phyloP scores from a whole-genome alignment of 192 early-diverging fungal species.

The Backusella circina region DNA sequence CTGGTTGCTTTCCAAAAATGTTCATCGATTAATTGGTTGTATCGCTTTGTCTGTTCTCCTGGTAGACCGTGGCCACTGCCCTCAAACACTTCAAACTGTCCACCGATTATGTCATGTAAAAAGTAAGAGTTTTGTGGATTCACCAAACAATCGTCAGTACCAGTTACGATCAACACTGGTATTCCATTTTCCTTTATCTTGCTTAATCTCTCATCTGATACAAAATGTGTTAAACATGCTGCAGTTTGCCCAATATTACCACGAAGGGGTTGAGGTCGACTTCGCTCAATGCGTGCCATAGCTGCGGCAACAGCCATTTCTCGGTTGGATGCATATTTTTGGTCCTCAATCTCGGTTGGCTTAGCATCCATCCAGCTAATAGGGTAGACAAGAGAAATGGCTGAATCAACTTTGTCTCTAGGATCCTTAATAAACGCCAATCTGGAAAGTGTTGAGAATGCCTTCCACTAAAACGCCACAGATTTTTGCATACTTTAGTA shows the following conservation, averaged over 20 bases:
- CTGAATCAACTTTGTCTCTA: constrained; percentile 22
- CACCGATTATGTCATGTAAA: constrained; percentile 24
- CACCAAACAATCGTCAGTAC: constrained; percentile 36
- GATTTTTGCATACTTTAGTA: background rate
- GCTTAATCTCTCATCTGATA: constrained; percentile 27
- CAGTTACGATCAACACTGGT: constrained; percentile 31
- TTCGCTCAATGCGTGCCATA: background rate
- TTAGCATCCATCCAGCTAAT: constrained; percentile 33
- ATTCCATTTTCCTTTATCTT: constrained; percentile 15
- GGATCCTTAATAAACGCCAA: background rate
- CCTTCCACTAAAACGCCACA: constrained; percentile 14
- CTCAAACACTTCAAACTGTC: constrained; percentile 30
- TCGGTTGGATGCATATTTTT: constrained; percentile 23
- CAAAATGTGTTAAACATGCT: constrained; percentile 31
- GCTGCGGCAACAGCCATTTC: background rate
- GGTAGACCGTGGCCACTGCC: constrained; percentile 36
- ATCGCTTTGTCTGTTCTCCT: constrained; percentile 28
- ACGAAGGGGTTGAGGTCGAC: constrained; percentile 21
- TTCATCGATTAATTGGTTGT: constrained; percentile 29
- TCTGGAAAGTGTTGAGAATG: constrained; percentile 6
- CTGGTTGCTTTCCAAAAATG: constrained; percentile 22
- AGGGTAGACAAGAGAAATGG: constrained; percentile 38
- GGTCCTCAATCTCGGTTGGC: constrained; percentile 11
- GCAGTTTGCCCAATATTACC: constrained; percentile 33
- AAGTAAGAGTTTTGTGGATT: constrained; percentile 27